Base-by-base conservation (phyloP, 2,329 filamentous ascomycete species). In the Phyllosticta ampelicida region DNA sequence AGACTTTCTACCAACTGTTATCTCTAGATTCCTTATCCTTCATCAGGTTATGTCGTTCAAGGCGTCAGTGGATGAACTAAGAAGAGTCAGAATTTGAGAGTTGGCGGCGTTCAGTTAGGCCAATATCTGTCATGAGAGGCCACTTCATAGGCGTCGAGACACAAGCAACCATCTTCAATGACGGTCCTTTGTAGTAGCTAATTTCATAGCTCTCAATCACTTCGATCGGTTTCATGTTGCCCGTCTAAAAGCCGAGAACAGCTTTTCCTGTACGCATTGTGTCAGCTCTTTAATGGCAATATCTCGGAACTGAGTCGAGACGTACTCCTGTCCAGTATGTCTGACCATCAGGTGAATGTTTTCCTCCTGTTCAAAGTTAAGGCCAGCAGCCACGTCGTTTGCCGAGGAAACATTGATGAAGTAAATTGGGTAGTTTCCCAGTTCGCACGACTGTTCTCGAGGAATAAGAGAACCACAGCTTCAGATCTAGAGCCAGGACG, bases 241-340 rank as follows among this genome's bases (percentile, higher is more conserved):
- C 69, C 0, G 70, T 72, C 54, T 70, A 71, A 60, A 71, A 65
- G 51, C 68, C 65, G 18, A 72, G 62, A 0, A 68, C 66, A 26
- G 67, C 69, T 30, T 61, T 61, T 20, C 68, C 68, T 18, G 67
- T 69, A 1, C 68, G 49, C n/a, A 60, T 21, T 62, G 30, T 19
- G 63, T 64, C 21, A 63, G 69, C 50, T 62, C 61, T 13, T 63
- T 55, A 20, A 63, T 59, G 70, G 68, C 26, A 67, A 61, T 21
- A 9, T 51, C n/a, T 19, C 13, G 36, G 13, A 29, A 11, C 30
- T 28, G 23, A 36, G n/a, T 4, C 4, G 5, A 30, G 5, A 9
- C 67, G 55, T 71, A 72, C 54, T 71, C 70, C 53, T 72, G 70
- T 1, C 70, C 69, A 0, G 68, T 71, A 30, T 71, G 72, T 55